phyloP scores from a whole-genome alignment of 2,329 filamentous ascomycete species.

The Diaporthe velutina region DNA sequence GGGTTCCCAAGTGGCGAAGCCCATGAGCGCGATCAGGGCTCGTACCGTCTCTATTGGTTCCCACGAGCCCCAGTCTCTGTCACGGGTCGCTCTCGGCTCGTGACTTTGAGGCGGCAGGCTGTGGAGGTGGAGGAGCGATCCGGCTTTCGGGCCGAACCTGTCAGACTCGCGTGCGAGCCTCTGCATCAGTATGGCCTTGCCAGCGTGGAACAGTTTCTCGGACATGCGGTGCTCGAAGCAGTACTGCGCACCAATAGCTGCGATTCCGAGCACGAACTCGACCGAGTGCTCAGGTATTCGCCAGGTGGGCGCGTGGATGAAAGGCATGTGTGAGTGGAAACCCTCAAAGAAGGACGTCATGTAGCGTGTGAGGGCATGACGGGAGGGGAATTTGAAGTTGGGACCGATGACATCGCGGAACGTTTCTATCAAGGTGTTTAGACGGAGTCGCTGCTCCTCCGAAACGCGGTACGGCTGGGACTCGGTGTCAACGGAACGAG shows the following conservation, averaged over 20 bases:
- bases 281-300: constrained; percentile 47
- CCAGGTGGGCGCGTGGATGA: constrained; percentile 53
- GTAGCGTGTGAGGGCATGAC: constrained; percentile 53
- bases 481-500: neutral
- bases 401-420: constrained; percentile 6
- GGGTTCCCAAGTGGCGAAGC: constrained; percentile 54
- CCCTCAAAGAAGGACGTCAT: constrained; percentile 53
- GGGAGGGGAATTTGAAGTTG: constrained; percentile 50
- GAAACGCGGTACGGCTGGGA: constrained; percentile 1
- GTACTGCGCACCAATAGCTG: constrained; percentile 53
- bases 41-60: constrained; percentile 51
- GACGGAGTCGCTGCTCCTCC: constrained; percentile 10
- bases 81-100: neutral
- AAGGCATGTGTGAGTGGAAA: constrained; percentile 54
- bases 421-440: neutral
- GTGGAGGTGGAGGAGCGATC: constrained; percentile 44
- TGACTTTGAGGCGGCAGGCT: constrained; percentile 1
- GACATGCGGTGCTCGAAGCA: constrained; percentile 53
- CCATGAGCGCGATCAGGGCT: constrained; percentile 53
- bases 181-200: constrained; percentile 50
- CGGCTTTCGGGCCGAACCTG: constrained; percentile 45
- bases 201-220: constrained; percentile 50
- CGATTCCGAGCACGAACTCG: constrained; percentile 50
- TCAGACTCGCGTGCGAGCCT: constrained; percentile 44
- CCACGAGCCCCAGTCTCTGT: constrained; percentile 42